Percentiles rank a stretch among this genome's conserved stretches.
Conservation (phyloP, 2,329 filamentous ascomycete genomes). For the Fusarium continuum region DNA sequence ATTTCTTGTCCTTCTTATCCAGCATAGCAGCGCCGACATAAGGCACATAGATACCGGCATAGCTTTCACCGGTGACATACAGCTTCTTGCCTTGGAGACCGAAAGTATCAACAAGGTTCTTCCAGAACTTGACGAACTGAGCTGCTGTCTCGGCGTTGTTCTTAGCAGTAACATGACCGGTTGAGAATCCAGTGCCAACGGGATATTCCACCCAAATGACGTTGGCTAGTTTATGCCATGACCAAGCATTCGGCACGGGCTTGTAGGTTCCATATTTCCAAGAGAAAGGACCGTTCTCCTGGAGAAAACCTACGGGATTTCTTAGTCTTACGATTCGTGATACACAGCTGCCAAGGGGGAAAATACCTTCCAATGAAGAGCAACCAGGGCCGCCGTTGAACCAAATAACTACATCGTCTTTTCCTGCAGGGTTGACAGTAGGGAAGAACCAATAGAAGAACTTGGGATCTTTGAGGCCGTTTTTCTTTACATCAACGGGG, state of each 20-base stretch:
- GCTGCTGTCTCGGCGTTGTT: constrained; percentile 14
- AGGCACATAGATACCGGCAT: constrained; percentile 11
- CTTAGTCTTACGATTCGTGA: rapidly evolving
- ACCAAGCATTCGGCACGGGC: constrained; percentile 11
- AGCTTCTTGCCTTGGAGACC: background rate
- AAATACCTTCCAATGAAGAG: constrained; percentile 3
- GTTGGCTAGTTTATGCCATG: constrained; percentile 17
- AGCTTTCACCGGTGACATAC: constrained; percentile 9
- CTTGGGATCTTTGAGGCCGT: constrained; percentile 18
- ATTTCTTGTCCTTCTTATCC: constrained; percentile 1
- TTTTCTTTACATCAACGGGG: constrained; percentile 20
- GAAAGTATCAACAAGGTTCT: constrained; percentile 15
- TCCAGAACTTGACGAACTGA: constrained; percentile 14
- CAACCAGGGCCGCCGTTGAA: constrained; percentile 33
- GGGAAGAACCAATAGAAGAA: constrained; percentile 40
- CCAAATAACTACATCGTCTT: constrained; percentile 38
- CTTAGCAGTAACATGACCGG: constrained; percentile 4
- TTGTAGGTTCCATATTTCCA: constrained; percentile 25
- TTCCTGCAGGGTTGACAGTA: constrained; percentile 34
- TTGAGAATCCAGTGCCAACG: constrained; percentile 13
- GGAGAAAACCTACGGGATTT: background rate
- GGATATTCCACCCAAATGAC: constrained; percentile 24
- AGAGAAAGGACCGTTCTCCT: constrained; percentile 12
- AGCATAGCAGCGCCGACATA: constrained; percentile 21
- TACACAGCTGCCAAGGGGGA: too few species aligned